Conservation (phyloP, 257 asterid species). For the Craterostigma plantagineum region DNA sequence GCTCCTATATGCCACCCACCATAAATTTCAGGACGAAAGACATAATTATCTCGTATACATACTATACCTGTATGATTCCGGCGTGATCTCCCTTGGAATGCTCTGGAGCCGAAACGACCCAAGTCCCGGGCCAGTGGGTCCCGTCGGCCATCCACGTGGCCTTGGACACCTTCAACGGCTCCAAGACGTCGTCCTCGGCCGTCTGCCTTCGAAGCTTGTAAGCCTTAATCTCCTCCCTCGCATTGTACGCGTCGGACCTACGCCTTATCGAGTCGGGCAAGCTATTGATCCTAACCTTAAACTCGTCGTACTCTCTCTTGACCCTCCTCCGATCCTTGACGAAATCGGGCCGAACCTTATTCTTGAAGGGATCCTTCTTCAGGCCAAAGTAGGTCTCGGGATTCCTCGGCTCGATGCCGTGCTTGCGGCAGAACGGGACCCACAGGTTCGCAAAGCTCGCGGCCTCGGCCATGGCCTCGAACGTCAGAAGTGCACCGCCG, state of each 20-base stretch:
- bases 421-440: slow-evolving; percentile 76
- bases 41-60: too few species aligned
- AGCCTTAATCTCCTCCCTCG: slow-evolving; percentile 62
- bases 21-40: too few species aligned
- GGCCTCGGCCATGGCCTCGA: slow-evolving; percentile 85
- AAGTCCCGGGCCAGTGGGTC: slow-evolving; percentile 82
- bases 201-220: slow-evolving; percentile 43
- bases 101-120: slow-evolving; percentile 35
- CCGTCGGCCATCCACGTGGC: slow-evolving; percentile 94
- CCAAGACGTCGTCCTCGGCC: slow-evolving; percentile 29
- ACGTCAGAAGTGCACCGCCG: slow-evolving; percentile 64
- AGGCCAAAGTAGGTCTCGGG: slow-evolving; percentile 50
- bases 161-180: slow-evolving; percentile 40
- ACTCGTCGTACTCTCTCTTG: slow-evolving; percentile 71
- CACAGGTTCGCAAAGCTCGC: slow-evolving; percentile 67
- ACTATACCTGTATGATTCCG: slow-evolving; percentile 74
- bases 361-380: slow-evolving; percentile 59
- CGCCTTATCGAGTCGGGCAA: slow-evolving; percentile 65
- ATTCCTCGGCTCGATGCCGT: slow-evolving; percentile 48
- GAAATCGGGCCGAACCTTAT: slow-evolving; percentile 51
- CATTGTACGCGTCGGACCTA: slow-evolving; percentile 65
- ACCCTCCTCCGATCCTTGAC: slow-evolving; percentile 72
- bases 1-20: too few species aligned
- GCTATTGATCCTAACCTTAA: slow-evolving; percentile 60
- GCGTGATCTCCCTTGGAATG: slow-evolving; percentile 73